These are phyloP conservation scores for Coprinellus aureogranulatus DNA, from an alignment of 768 basidiomycete genomes.

Conservation along the genomic window DNA sequence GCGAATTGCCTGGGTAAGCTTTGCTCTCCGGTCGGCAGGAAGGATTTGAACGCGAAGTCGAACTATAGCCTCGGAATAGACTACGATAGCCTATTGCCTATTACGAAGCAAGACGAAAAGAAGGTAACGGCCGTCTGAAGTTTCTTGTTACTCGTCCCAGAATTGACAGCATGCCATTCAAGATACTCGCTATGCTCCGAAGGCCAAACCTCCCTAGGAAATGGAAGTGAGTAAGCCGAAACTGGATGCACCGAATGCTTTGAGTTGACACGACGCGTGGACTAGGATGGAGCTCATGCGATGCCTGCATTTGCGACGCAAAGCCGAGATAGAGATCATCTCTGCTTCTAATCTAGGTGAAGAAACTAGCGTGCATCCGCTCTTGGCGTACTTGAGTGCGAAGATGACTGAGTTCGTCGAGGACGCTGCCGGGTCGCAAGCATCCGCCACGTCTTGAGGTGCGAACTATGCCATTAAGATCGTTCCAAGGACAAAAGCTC, in stretches of 20 bases:
- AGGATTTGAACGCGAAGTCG: background rate
- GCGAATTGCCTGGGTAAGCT: slow-evolving; percentile 63
- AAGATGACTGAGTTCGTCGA: too few relatives aligned
- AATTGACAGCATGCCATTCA: background rate
- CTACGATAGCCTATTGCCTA: slow-evolving; percentile 61
- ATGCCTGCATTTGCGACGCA: slow-evolving; percentile 79
- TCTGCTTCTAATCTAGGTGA: background rate
- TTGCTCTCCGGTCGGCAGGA: background rate
- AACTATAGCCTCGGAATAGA: slow-evolving; percentile 54
- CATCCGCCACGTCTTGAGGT: too few relatives aligned
- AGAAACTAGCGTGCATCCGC: background rate
- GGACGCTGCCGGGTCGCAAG: too few relatives aligned
- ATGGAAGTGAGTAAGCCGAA: slow-evolving; percentile 57
- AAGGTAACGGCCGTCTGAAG: slow-evolving; percentile 49
- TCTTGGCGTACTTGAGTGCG: background rate
- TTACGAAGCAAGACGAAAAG: slow-evolving; percentile 68
- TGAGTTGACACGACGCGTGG: background rate
- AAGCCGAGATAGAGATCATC: slow-evolving; percentile 89
- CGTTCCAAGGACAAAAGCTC: background rate
- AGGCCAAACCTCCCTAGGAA: slow-evolving; percentile 48
- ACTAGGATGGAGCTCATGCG: slow-evolving; percentile 74
- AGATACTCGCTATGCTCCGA: slow-evolving; percentile 67
- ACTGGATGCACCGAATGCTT: background rate
- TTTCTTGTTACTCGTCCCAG: background rate
- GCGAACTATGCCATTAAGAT: too few relatives aligned